Evolutionary conservation across 2,329 filamentous ascomycete genomes (phyloP).

Genomic region (Diaporthe citriasiana): DNA sequence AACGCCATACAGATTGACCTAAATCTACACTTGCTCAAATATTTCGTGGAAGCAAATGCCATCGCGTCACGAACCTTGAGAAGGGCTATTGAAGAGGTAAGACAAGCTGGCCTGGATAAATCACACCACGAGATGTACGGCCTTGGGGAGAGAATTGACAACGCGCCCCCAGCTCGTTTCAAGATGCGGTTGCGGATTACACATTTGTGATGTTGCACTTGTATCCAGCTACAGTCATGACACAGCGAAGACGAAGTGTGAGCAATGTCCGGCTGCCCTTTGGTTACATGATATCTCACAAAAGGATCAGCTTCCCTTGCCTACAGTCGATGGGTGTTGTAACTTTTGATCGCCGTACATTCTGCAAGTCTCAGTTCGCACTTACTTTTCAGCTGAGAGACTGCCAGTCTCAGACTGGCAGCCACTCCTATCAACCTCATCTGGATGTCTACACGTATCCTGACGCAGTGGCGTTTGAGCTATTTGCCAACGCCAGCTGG

Average conservation of each 20-base stretch:
- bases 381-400: not conserved
- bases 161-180: not conserved
- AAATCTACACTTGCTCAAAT: too few relatives aligned
- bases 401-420: not conserved
- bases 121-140: not conserved
- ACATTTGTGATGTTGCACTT: not conserved
- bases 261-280: not conserved
- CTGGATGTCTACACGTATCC: not conserved
- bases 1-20: not conserved
- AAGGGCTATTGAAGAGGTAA: not conserved
- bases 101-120: not conserved
- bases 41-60: not conserved
- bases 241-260: not conserved
- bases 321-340: not conserved
- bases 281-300: not conserved
- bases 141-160: not conserved
- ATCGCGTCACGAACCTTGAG: not conserved
- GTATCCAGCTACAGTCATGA: not conserved
- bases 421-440: not conserved
- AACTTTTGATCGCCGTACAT: not conserved
- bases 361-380: not conserved
- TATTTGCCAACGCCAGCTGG: not conserved
- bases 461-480: slow-evolving; percentile 8
- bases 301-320: not conserved
- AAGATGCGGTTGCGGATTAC: not conserved